These are phyloP conservation scores for Clonostachys byssicola DNA, from an alignment of 2,329 filamentous ascomycete species.

Conservation along the genomic window DNA sequence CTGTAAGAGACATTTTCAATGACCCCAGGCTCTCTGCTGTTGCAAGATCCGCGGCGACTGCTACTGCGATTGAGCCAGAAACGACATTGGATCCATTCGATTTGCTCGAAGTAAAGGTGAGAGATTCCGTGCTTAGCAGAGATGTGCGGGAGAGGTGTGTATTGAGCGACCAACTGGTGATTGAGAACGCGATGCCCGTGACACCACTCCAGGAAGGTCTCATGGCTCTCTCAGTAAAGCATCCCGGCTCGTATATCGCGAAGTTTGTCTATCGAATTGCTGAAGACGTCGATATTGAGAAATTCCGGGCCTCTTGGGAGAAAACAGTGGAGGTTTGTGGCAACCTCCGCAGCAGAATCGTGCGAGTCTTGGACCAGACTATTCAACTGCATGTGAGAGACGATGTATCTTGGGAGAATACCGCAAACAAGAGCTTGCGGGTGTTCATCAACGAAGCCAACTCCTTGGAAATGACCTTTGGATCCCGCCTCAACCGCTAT, in stretches of 20 bases:
- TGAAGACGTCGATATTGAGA: constrained; percentile 1
- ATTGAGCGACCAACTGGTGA: not conserved
- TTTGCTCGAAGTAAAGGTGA: not conserved
- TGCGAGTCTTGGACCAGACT: constrained; percentile 3
- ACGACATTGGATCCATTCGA: not conserved
- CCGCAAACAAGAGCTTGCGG: not conserved
- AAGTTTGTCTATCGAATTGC: constrained; percentile 8
- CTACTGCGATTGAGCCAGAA: not conserved
- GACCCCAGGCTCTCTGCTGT: not conserved
- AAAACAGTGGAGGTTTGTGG: constrained; percentile 5
- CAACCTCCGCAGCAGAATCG: constrained; percentile 11
- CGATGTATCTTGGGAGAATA: constrained; percentile 1
- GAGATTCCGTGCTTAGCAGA: not conserved
- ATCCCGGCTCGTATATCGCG: constrained; percentile 10
- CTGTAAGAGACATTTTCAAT: constrained; percentile 1
- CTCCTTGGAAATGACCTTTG: constrained; percentile 2
- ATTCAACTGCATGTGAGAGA: constrained; percentile 3
- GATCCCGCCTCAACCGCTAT: constrained; percentile 1
- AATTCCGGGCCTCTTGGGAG: constrained; percentile 10
- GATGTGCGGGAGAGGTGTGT: not conserved
- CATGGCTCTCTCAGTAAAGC: constrained; percentile 16
- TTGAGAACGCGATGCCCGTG: constrained; percentile 28
- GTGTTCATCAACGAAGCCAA: not conserved
- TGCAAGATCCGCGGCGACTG: not conserved
- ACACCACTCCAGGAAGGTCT: constrained; percentile 31